Evolutionary conservation across 768 basidiomycete genomes (phyloP).

Genomic region (Mycena polygramma): DNA sequence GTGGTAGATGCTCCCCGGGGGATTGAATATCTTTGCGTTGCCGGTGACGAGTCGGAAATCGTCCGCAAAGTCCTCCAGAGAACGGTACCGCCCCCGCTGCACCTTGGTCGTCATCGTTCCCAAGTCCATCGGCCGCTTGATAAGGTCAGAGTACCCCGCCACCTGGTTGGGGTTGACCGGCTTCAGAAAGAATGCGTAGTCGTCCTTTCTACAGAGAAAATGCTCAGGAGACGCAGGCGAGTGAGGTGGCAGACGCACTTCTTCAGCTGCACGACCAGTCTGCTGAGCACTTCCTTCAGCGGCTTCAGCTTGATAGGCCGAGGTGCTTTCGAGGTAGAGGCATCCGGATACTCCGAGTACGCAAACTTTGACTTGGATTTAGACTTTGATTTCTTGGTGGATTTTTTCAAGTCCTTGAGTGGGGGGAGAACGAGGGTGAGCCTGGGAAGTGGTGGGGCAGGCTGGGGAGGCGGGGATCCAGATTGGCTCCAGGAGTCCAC

Average conservation of each 20-base stretch:
- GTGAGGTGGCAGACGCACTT: constrained; percentile 60
- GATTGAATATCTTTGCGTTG: constrained; percentile 85
- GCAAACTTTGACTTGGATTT: constrained; percentile 36
- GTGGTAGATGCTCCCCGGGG: constrained; percentile 79
- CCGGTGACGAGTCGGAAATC: constrained; percentile 80
- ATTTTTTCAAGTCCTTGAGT: constrained; percentile 29
- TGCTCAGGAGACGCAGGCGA: constrained; percentile 22
- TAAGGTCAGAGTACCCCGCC: constrained; percentile 73
- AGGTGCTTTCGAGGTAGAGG: constrained; percentile 49
- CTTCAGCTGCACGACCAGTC: constrained; percentile 79
- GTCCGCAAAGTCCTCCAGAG: constrained; percentile 80
- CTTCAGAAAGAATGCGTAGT: constrained; percentile 84
- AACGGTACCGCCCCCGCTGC: constrained; percentile 79
- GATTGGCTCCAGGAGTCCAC: constrained; percentile 31
- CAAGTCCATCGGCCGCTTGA: constrained; percentile 93
- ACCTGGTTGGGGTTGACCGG: constrained; percentile 76
- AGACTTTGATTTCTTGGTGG: constrained; percentile 31
- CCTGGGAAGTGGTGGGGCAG: constrained; percentile 17
- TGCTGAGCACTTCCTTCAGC: constrained; percentile 78
- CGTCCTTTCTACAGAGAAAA: constrained; percentile 72
- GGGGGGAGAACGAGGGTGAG: constrained; percentile 34
- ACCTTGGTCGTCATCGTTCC: constrained; percentile 89
- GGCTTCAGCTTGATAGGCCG: constrained; percentile 83
- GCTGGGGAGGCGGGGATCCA: constrained; percentile 28
- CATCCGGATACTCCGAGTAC: constrained; percentile 46